Conservation (phyloP, 345 rosid species). For the Salix caprea region DNA sequence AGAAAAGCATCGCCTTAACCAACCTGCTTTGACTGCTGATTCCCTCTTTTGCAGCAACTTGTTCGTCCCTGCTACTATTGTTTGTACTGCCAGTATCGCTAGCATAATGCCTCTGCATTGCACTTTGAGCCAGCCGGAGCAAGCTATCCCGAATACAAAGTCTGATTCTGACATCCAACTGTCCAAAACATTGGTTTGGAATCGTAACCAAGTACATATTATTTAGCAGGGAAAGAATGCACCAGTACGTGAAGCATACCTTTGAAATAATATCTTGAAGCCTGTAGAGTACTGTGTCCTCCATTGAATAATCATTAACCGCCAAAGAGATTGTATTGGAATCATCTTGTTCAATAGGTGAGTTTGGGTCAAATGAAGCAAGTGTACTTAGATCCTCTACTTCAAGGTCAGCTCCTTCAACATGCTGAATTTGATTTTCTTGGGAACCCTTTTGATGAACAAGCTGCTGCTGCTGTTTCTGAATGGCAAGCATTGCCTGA, state of each 20-base stretch:
- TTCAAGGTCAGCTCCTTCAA: slow-evolving; percentile 43
- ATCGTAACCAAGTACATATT: slow-evolving; percentile 16
- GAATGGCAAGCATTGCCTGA: slow-evolving; percentile 96
- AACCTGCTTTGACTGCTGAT: slow-evolving; percentile 44
- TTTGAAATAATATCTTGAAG: slow-evolving; percentile 74
- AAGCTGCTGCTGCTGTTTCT: slow-evolving; percentile 77
- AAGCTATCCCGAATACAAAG: slow-evolving; percentile 89
- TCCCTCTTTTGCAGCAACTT: slow-evolving; percentile 39
- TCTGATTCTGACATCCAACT: slow-evolving; percentile 72
- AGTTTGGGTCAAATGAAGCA: slow-evolving; percentile 53
- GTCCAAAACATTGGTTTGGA: slow-evolving; percentile 28
- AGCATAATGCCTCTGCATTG: slow-evolving; percentile 64
- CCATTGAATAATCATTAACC: slow-evolving; percentile 42
- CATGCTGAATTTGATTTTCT: slow-evolving; percentile 44
- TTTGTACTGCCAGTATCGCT: slow-evolving; percentile 49
- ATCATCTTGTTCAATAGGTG: slow-evolving; percentile 55
- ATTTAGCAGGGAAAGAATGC: slow-evolving; percentile 16
- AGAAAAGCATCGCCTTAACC: slow-evolving; percentile 16
- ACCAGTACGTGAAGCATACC: slow-evolving; percentile 40
- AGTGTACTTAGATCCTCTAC: slow-evolving; percentile 36
- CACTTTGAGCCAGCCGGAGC: slow-evolving; percentile 88
- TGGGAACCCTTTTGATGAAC: slow-evolving; percentile 38
- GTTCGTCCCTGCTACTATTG: slow-evolving; percentile 48
- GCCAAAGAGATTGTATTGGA: slow-evolving; percentile 42
- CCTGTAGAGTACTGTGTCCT: slow-evolving; percentile 49